Conservation (phyloP, 768 basidiomycete genomes). For the Suillus lakei region DNA sequence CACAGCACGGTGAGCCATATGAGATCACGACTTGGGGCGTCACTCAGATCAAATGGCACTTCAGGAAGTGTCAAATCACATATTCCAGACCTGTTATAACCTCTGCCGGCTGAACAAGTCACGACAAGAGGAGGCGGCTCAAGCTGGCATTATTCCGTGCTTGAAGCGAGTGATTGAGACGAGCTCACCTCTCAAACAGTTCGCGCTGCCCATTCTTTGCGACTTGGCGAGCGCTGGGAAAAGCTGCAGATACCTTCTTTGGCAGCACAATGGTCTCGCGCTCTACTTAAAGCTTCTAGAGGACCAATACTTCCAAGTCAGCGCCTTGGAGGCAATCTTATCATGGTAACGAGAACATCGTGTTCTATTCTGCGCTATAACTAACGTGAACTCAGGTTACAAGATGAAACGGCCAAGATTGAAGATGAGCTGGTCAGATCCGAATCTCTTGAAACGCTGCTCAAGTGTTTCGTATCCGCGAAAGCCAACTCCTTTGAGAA, state of each 20-base stretch:
- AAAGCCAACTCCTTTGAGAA: constrained; percentile 94
- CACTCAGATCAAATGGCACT: constrained; percentile 3
- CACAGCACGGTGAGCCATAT: constrained; percentile 72
- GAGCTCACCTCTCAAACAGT: constrained; percentile 93
- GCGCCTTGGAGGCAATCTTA: constrained; percentile 86
- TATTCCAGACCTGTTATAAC: constrained; percentile 97
- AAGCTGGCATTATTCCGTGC: constrained; percentile 92
- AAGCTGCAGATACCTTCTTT: constrained; percentile 84
- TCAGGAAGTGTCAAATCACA: constrained; percentile 96
- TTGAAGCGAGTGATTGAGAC: constrained; percentile 88
- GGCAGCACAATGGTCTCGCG: constrained; percentile 91
- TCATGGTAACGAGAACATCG: constrained; percentile 66
- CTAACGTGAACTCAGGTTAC: constrained; percentile 62
- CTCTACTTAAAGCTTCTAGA: constrained; percentile 80
- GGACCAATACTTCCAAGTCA: constrained; percentile 92
- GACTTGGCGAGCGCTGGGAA: constrained; percentile 96
- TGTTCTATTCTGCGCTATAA: neutral
- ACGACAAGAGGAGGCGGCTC: constrained; percentile 95
- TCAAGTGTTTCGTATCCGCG: constrained; percentile 80
- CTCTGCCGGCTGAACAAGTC: constrained; percentile 94
- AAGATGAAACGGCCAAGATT: constrained; percentile 93
- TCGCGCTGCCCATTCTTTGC: constrained; percentile 95
- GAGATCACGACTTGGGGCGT: neutral
- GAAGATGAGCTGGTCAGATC: constrained; percentile 84
- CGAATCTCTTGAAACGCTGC: constrained; percentile 65